Evolutionary conservation across 1,284 basidiomycete genomes (phyloP), one percentile per base, ranked within the genome.

Genomic region (Cryptococcus sp.): DNA sequence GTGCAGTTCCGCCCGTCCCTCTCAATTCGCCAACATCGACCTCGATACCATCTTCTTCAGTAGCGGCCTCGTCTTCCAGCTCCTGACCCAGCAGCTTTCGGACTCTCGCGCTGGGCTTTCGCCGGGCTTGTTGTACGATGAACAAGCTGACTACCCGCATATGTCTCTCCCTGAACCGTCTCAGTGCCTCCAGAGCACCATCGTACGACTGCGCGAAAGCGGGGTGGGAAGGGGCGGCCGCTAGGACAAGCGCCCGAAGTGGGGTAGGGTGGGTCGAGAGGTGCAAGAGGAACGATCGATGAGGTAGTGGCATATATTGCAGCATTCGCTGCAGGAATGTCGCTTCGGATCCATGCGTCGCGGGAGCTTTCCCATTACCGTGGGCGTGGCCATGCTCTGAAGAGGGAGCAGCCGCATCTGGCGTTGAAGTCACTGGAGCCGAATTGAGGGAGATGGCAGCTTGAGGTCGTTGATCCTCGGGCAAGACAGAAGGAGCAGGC

Each of bases 231-330:
- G 60, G 59, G 19, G 61, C 70, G 59, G 70, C 70, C 45, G 65
- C 71, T 0, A 73, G 40, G 53, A 75, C 72, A 81, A 80, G 64
- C 54, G 74, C 60, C 67, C 80, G 56, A 85, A 86, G 57, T 86
- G 80, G 13, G 82, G 87, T 47, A 82, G 86, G 67, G 81, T 75
- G 85, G 1, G 82, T 75, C n/a, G 82, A 81, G 54, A 98, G 85
- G 71, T 96, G 91, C 47, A 84, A 82, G 41, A 98, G 83, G 81
- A 98, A 98, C 19, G 85, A 82, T 46, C 94, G 88, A 78, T 98
- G 95, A 69, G 90, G 88, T 3, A 86, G 85, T 0, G 93, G 93
- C 93, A 96, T 96, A 81, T 94, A 95, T 13, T 81, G 78, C 66
- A 88, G 85, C 91, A 94, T 93, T 54, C 89, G 85, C 42, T 85